Evolutionary conservation across 78 protist species (phyloP), one percentile per base, ranked within the genome.

Genomic region (Dictyostelium intermedium): DNA sequence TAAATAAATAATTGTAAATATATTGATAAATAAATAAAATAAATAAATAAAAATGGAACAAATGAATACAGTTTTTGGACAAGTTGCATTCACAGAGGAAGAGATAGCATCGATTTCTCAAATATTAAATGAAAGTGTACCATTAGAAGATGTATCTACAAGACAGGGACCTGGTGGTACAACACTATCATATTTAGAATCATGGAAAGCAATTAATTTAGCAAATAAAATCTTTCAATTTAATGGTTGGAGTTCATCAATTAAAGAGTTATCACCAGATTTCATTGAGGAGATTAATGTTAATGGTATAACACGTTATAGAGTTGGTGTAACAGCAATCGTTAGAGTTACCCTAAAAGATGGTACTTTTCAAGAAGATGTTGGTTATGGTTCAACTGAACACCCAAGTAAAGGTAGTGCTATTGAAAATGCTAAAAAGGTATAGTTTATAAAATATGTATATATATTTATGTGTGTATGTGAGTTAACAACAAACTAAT

Each of bases 351-450:
- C 72, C 10, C 81, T 97, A 20, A 91, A 94, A 50, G 82, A 95
- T 83, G 98, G 98, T 41, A 63, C 98, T 4, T 92, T 66, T 47
- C 98, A 95, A 84, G 98, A 97, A 11, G 98, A 95, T 72, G 91
- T 97, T 11, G 98, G 98, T 14, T 96, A 70, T 53, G 98, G 98
- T 39, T 25, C 50, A 6, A 2, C 27, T 23, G 85, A 84, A 13
- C 70, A 94, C 32, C 39, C 69, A 18, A 50, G 61, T 70, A 95
- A 96, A 63, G 96, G 96, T 37, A 43, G 32, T 11, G 96, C 97
- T 9, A 63, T 97, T 16, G 98, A 97, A 73, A 82, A 91, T 11
- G 97, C 97, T 23, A 96, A 91, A 84, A 97, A 97, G 84, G 79
- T 72, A n/a, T n/a, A 32, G 14, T 20, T 61, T n/a, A 25, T 66